These are phyloP conservation scores for Fusarium sp. DNA, from an alignment of 2,329 filamentous ascomycete species.

Conservation along the genomic window DNA sequence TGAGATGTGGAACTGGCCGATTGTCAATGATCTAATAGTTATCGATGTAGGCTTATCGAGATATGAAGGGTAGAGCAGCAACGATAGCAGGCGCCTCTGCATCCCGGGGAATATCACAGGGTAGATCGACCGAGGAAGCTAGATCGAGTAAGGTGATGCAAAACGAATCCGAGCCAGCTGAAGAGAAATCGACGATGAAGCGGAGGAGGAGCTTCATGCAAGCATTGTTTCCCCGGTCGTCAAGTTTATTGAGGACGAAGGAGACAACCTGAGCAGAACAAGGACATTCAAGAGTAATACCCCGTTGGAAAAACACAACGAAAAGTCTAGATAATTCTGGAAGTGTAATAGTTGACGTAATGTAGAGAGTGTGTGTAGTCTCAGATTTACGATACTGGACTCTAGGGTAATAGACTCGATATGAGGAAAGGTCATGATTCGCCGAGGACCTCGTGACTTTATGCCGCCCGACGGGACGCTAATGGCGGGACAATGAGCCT, in stretches of 20 bases:
- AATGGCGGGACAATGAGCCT: not conserved
- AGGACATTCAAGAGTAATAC: not conserved
- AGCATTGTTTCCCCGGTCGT: conserved; percentile 51
- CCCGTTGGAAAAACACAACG: not conserved
- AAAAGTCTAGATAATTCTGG: not conserved
- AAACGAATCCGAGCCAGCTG: not conserved
- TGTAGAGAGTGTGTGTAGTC: not conserved
- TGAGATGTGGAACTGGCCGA: too few relatives aligned
- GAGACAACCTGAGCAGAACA: too few relatives aligned
- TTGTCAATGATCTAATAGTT: conserved; percentile 1
- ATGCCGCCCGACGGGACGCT: not conserved
- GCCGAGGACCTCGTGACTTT: not conserved
- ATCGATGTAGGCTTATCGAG: conserved; percentile 17
- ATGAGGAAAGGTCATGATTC: not conserved
- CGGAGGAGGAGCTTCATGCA: conserved; percentile 62
- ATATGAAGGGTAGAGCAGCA: conserved; percentile 2
- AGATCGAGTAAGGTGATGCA: not conserved
- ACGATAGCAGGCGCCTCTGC: not conserved
- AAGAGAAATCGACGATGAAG: conserved; percentile 40
- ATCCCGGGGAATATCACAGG: not conserved
- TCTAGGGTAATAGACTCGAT: not conserved
- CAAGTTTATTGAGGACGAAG: not conserved
- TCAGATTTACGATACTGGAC: not conserved
- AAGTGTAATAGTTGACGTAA: not conserved
- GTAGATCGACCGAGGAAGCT: not conserved